These are phyloP conservation scores for Aspergillus ustus DNA, from an alignment of 2,329 filamentous ascomycete species.

Conservation along the genomic window DNA sequence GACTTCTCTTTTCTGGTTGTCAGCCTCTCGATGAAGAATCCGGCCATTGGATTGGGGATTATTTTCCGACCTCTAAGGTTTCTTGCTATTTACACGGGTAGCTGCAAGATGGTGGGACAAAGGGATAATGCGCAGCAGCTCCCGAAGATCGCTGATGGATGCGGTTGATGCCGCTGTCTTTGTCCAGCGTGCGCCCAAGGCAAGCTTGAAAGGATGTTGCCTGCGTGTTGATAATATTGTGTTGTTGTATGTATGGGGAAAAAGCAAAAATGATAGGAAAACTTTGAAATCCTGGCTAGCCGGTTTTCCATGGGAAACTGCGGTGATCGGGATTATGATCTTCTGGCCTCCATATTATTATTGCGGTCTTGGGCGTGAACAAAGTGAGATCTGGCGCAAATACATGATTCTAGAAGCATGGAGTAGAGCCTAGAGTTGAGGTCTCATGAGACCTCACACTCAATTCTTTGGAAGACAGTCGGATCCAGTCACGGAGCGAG, in stretches of 20 bases:
- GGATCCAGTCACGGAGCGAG: too few relatives aligned
- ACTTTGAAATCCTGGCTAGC: too few relatives aligned
- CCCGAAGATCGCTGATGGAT: neutral
- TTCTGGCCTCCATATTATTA: neutral
- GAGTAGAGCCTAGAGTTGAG: neutral
- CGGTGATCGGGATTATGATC: too few relatives aligned
- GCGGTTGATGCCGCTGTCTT: neutral
- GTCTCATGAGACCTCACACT: too few relatives aligned
- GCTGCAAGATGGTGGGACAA: constrained; percentile 11
- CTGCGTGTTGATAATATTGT: too few relatives aligned
- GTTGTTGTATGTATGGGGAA: neutral
- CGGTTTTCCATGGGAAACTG: neutral
- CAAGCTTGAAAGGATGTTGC: neutral
- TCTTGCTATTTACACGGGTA: constrained; percentile 1
- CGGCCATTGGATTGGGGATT: constrained; percentile 19
- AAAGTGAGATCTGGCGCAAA: neutral
- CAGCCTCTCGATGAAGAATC: constrained; percentile 7
- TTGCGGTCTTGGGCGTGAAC: neutral
- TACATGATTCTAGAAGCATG: neutral
- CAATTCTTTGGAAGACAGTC: too few relatives aligned
- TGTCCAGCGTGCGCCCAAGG: neutral
- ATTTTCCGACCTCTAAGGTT: constrained; percentile 15
- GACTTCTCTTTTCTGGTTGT: neutral
- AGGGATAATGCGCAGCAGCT: neutral
- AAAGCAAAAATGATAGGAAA: too few relatives aligned